Base-by-base conservation (phyloP, 179 eudicot genomes). In the Actinidia arguta region DNA sequence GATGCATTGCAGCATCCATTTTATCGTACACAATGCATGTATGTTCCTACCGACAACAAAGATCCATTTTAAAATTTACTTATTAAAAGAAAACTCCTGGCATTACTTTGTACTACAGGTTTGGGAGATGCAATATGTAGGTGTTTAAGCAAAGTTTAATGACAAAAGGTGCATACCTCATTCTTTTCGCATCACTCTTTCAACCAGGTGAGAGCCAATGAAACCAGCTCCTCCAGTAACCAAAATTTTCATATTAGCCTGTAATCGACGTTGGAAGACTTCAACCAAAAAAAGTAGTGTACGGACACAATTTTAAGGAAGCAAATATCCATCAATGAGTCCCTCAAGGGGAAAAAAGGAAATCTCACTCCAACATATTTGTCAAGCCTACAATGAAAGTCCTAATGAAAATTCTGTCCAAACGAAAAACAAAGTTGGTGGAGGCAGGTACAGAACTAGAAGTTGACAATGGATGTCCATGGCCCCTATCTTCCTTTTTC, bases 151-250 rank as follows among this genome's bases (percentile, higher is more conserved):
- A n/a, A n/a, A n/a, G n/a, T n/a, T n/a, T 5, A 42, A 51, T 9
- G 31, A 8, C 31, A 63, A 73, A 87, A 73, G 63, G 36, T 11
- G 36, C 82, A 79, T 81, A 94, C 99, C 95, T 96, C 99, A 81
- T 96, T 96, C 89, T 94, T 96, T 85, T 96, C 99, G 83, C 99
- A 96, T 91, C 89, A 96, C 86, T 80, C 86, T 92, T 82, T 95
- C 99, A 1, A 95, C 97, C 58, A 96, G 83, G 85, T 94, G 99
- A 83, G 99, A 96, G 85, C 99, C 99, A 80, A 96, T 96, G 84
- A 96, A 96, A 69, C 99, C 98, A 73, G 99, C 99, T 83, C 99
- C 99, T 73, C 99, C 99, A 13, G 98, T 93, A 48, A 96, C 89
- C 86, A 96, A 84, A 80, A 95, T 95, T 72, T 98, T 93, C 99